A percentile compares a stretch with the other conserved stretches of the same genome.
These are phyloP conservation scores for Aquilaria sinensis DNA, from an alignment of 345 rosid species.

Conservation along the genomic window DNA sequence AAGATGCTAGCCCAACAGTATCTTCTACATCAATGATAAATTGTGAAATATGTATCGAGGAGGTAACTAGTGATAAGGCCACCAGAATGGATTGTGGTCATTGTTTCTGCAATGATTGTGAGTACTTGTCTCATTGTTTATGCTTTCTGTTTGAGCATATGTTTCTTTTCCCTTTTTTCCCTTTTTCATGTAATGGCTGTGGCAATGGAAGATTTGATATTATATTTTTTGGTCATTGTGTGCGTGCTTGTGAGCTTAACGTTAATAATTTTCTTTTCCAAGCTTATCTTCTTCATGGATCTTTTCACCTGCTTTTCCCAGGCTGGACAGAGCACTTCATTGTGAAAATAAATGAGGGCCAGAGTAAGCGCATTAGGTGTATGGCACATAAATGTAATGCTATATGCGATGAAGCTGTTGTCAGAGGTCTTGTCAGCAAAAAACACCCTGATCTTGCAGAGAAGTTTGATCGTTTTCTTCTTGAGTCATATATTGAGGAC, in stretches of 20 bases:
- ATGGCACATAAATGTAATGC: conserved; percentile 82
- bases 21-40: conserved; percentile 24
- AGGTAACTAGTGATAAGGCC: conserved; percentile 35
- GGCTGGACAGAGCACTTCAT: conserved; percentile 91
- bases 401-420: conserved; percentile 68
- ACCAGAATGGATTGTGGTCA: conserved; percentile 82
- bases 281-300: too few species aligned
- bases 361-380: conserved; percentile 79
- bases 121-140: conserved; percentile 9
- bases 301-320: conserved; percentile 10
- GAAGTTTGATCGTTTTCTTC: conserved; percentile 81
- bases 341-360: conserved; percentile 80
- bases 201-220: too few species aligned
- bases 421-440: conserved; percentile 62
- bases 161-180: too few species aligned
- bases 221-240: too few species aligned
- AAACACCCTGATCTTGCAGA: conserved; percentile 68
- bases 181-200: too few species aligned
- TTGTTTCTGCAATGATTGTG: conserved; percentile 70
- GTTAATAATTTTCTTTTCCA: too few species aligned
- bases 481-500: conserved; percentile 87
- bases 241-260: too few species aligned
- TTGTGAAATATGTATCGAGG: conserved; percentile 78
- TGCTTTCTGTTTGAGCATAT: too few species aligned
- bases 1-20: conserved; percentile 14